Evolutionary conservation across 2,329 filamentous ascomycete species (phyloP).

Genomic region (Ophiosphaerella herpotricha): DNA sequence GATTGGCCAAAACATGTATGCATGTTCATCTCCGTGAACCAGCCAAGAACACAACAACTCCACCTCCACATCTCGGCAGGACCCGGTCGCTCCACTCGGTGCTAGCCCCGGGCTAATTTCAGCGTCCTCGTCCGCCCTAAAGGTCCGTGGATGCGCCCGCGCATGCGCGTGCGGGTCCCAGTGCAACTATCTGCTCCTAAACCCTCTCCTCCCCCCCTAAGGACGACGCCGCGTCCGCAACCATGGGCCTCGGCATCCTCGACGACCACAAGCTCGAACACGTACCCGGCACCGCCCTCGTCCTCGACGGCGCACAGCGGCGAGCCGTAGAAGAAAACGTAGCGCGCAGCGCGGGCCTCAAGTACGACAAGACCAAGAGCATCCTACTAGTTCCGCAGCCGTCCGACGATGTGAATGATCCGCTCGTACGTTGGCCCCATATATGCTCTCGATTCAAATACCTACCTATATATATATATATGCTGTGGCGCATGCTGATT

Average conservation of each 20-base stretch:
- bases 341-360: slow-evolving; percentile 57
- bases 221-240: neutral
- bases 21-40: neutral
- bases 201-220: neutral
- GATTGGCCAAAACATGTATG: neutral
- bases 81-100: neutral
- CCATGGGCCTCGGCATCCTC: slow-evolving; percentile 74
- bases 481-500: neutral
- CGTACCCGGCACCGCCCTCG: slow-evolving; percentile 64
- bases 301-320: slow-evolving; percentile 36
- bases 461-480: neutral
- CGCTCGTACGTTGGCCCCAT: slow-evolving; percentile 59
- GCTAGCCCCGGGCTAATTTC: no score
- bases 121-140: neutral
- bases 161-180: neutral
- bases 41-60: neutral
- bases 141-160: neutral
- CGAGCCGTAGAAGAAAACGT: slow-evolving; percentile 33
- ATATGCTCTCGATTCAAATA: no score
- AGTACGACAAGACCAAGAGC: slow-evolving; percentile 71
- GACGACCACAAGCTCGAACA: slow-evolving; percentile 68
- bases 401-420: slow-evolving; percentile 88
- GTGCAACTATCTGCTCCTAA: no score
- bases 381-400: slow-evolving; percentile 91
- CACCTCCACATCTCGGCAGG: neutral